Base-by-base conservation (phyloP, 495 filamentous ascomycete species). In the Chlorociboria aeruginascens region DNA sequence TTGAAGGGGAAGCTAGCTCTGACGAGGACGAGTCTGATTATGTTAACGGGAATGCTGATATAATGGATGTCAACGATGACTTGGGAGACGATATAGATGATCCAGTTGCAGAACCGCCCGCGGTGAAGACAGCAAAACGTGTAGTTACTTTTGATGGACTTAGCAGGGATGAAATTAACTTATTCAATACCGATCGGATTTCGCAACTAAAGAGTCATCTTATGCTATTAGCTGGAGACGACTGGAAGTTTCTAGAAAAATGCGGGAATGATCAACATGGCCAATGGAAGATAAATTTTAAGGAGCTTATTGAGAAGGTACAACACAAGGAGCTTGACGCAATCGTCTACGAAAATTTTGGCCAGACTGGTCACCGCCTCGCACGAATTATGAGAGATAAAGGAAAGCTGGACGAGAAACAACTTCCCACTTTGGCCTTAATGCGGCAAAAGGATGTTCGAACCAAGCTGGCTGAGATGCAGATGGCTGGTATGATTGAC, bases 381-480 rank as follows among this genome's bases (percentile, higher is more conserved):
- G 69, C 86, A 39, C 82, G 85, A 25, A 84, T 97, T 34, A 76
- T 97, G 12, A 76, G 82, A 36, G 79, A 79, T 42, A 85, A 88
- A 56, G 93, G 92, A 17, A 93, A 90, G 62, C 68, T 96, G 12
- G 89, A 95, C 50, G 92, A 99, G 61, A 94, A 92, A 59, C 78
- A 80, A 34, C 63, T 95, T 8, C 75, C 81, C 29, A 77, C 78
- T 32, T 69, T 86, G 47, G 81, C 79, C 46, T 71, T 97, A 47
- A 74, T 94, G 52, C 78, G 77, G 20, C 83, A 86, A 57, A 81
- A 85, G 44, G 82, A 92, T 39, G 70, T 95, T 38, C 87, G 90
- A 11, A 74, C 82, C 46, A 81, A 85, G 49, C 79, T 97, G 57
- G 76, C 81, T 2, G 75, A 75, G 47, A 83, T 99, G 73, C 84